Percentiles rank a stretch among this genome's conserved stretches.
These are phyloP conservation scores for Capsella rubella DNA, from an alignment of 441 rosid genomes.

Conservation along the genomic window DNA sequence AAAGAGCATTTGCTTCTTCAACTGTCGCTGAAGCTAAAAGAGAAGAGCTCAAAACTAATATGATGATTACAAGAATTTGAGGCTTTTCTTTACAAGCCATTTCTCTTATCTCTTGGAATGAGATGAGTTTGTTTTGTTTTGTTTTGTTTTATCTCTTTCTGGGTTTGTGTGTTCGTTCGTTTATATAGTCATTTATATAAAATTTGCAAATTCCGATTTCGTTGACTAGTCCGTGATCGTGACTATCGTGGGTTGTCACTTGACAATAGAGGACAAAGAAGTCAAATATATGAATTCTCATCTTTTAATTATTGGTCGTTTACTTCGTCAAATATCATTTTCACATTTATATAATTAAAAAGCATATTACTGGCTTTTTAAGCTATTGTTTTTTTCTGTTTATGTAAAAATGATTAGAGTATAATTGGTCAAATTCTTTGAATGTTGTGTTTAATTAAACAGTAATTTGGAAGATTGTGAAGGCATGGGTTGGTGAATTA, in stretches of 20 bases:
- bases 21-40: constrained; percentile 35
- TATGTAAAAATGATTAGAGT: background rate
- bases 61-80: constrained; percentile 34
- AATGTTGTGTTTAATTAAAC: background rate
- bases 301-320: background rate
- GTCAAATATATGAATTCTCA: constrained; percentile 13
- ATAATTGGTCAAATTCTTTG: constrained; percentile 1
- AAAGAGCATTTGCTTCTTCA: constrained; percentile 52
- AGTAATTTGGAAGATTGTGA: background rate
- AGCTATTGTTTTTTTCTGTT: background rate
- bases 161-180: constrained; percentile 20
- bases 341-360: background rate
- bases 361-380: background rate
- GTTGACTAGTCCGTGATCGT: constrained; percentile 2
- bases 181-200: background rate
- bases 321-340: background rate
- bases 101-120: background rate
- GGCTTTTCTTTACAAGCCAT: constrained; percentile 24
- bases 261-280: constrained; percentile 5
- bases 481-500: background rate
- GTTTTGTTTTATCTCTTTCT: background rate
- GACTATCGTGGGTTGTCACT: background rate
- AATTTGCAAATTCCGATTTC: background rate
- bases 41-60: constrained; percentile 31
- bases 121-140: background rate